Evolutionary conservation across 2,329 filamentous ascomycete genomes (phyloP).

Genomic region (Fusarium bactridioides): DNA sequence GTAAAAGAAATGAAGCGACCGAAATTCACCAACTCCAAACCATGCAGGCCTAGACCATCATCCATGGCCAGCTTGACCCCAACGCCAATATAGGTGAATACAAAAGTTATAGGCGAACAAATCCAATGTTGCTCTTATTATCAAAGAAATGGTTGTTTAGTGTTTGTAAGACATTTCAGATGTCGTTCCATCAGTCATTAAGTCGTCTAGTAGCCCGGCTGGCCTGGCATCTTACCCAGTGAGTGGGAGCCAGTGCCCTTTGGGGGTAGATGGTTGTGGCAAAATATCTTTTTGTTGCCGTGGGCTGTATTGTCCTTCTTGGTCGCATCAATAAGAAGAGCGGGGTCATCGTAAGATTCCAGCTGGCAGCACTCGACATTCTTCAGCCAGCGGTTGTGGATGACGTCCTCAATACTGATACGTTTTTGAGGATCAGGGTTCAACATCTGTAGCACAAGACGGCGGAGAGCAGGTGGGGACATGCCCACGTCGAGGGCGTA

Average conservation of each 20-base stretch:
- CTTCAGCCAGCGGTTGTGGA: constrained; percentile 76
- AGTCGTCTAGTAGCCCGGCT: constrained; percentile 58
- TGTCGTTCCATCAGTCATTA: constrained; percentile 30
- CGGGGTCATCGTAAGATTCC: constrained; percentile 72
- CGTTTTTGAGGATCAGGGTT: constrained; percentile 78
- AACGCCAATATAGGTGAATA: constrained; percentile 39
- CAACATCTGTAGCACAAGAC: constrained; percentile 81
- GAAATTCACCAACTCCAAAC: constrained; percentile 37
- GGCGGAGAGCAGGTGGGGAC: constrained; percentile 72
- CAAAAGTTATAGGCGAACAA: constrained; percentile 1
- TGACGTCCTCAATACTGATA: constrained; percentile 72
- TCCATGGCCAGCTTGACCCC: constrained; percentile 25
- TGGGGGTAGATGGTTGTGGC: constrained; percentile 65
- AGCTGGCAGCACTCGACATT: constrained; percentile 80
- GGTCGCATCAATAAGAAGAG: constrained; percentile 67
- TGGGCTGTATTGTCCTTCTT: constrained; percentile 59
- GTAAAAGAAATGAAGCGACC: constrained; percentile 23
- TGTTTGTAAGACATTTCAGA: constrained; percentile 15
- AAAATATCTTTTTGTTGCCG: constrained; percentile 61
- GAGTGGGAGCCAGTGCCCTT: constrained; percentile 57
- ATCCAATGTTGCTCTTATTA: background rate
- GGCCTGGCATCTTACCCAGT: constrained; percentile 64
- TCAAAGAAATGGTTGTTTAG: constrained; percentile 7
- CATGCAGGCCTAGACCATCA: constrained; percentile 29
- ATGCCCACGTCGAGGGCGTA: constrained; percentile 70